phyloP scores from a whole-genome alignment of 108 stramenopile species.

The Stephanodiscus triporus region DNA sequence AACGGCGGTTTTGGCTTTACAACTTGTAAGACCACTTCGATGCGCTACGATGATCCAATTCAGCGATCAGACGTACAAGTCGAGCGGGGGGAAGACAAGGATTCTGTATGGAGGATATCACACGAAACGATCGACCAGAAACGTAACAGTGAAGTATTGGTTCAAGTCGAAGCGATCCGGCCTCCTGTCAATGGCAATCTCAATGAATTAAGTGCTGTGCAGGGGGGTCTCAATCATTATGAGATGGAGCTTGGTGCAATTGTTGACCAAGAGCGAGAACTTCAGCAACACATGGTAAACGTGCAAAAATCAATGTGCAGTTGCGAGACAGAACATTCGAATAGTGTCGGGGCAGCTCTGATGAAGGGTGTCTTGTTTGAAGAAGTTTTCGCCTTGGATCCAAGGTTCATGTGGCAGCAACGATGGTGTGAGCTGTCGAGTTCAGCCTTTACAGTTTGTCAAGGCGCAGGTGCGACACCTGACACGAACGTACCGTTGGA shows the following conservation, averaged over 20 bases:
- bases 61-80: not conserved
- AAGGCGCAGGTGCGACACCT: constrained; percentile 6
- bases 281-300: too few species aligned
- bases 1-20: constrained; percentile 24
- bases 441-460: constrained; percentile 9
- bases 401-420: constrained; percentile 32
- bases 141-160: constrained; percentile 34
- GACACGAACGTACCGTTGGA: constrained; percentile 13
- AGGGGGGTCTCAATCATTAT: not conserved
- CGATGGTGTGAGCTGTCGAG: constrained; percentile 31
- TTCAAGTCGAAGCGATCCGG: constrained; percentile 9
- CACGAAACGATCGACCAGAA: constrained; percentile 35
- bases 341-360: not conserved
- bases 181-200: too few species aligned
- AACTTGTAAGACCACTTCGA: constrained; percentile 19
- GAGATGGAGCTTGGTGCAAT: too few species aligned
- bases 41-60: too few species aligned
- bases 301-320: not conserved
- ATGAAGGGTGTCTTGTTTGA: constrained; percentile 25
- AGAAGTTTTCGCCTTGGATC: constrained; percentile 15
- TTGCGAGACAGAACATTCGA: not conserved
- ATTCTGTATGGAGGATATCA: constrained; percentile 29
- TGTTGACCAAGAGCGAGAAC: too few species aligned
- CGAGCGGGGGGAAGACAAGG: not conserved
- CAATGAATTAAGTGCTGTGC: not conserved